Evolutionary conservation across 345 rosid genomes (phyloP).

Genomic region (Hibiscus syriacus): DNA sequence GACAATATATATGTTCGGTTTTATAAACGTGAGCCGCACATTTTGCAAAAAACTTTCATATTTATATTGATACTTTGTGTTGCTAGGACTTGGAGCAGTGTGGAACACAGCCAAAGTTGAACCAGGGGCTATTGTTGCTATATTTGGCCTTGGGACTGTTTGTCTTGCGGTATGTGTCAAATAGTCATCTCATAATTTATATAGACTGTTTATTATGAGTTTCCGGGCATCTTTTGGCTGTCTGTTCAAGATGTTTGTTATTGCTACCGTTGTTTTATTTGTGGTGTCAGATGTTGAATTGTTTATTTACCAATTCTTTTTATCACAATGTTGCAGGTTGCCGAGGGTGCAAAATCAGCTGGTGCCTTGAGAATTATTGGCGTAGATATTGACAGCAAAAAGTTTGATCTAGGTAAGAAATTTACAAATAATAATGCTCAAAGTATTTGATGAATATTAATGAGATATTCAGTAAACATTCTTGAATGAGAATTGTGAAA

Average conservation of each 20-base stretch:
- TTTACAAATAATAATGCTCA: neutral
- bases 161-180: constrained; percentile 84
- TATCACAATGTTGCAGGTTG: constrained; percentile 46
- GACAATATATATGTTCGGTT: neutral
- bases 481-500: neutral
- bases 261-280: neutral
- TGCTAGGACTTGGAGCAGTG: constrained; percentile 89
- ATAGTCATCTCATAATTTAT: neutral
- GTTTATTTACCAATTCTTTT: neutral
- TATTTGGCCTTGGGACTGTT: constrained; percentile 96
- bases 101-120: constrained; percentile 99
- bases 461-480: neutral
- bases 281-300: constrained; percentile 1
- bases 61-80: neutral
- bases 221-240: neutral
- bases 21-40: neutral
- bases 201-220: neutral
- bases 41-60: neutral
- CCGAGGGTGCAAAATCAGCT: constrained; percentile 97
- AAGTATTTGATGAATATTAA: neutral
- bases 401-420: constrained; percentile 55
- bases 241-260: neutral
- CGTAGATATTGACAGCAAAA: constrained; percentile 77
- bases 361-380: constrained; percentile 95
- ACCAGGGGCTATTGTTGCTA: constrained; percentile 74